Conservation (phyloP, 2,329 filamentous ascomycete genomes). For the Scopulariopsis brevicaulis region DNA sequence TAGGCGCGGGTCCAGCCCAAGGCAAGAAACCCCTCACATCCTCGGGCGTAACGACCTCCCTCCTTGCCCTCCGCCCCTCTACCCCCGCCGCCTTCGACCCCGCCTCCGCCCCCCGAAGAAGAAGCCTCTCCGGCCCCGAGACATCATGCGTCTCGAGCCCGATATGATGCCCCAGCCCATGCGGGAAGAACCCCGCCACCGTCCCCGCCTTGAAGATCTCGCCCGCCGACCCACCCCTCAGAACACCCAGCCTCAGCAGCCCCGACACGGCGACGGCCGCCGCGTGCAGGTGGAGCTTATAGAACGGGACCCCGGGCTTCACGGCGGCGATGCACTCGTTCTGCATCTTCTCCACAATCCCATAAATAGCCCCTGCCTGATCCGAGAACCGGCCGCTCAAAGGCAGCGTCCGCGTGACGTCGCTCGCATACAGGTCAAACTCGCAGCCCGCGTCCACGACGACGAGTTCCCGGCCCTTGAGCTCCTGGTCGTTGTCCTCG, state of each 20-base stretch:
- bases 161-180: slow-evolving; percentile 54
- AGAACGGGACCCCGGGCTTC: slow-evolving; percentile 57
- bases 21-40: slow-evolving; percentile 15
- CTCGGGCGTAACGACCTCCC: slow-evolving; percentile 26
- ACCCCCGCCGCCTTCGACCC: not conserved
- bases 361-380: slow-evolving; percentile 64
- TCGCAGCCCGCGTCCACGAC: slow-evolving; percentile 85
- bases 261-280: slow-evolving; percentile 62
- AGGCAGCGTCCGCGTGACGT: slow-evolving; percentile 83
- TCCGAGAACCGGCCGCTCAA: slow-evolving; percentile 55
- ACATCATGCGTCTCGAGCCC: slow-evolving; percentile 56
- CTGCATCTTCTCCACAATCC: slow-evolving; percentile 74
- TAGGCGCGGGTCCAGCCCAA: slow-evolving; percentile 13
- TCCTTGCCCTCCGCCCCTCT: slow-evolving; percentile 10
- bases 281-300: slow-evolving; percentile 62
- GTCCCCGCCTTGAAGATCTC: slow-evolving; percentile 42
- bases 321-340: slow-evolving; percentile 57
- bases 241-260: slow-evolving; percentile 59
- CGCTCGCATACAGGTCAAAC: slow-evolving; percentile 74
- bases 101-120: slow-evolving; percentile 14
- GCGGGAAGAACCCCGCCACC: slow-evolving; percentile 52
- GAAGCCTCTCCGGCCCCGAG: slow-evolving; percentile 25
- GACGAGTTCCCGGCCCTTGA: slow-evolving; percentile 60
- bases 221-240: slow-evolving; percentile 49
- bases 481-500: slow-evolving; percentile 61